Base-by-base conservation (phyloP, 2,329 filamentous ascomycete genomes). In the Neopestalotiopsis sp. region DNA sequence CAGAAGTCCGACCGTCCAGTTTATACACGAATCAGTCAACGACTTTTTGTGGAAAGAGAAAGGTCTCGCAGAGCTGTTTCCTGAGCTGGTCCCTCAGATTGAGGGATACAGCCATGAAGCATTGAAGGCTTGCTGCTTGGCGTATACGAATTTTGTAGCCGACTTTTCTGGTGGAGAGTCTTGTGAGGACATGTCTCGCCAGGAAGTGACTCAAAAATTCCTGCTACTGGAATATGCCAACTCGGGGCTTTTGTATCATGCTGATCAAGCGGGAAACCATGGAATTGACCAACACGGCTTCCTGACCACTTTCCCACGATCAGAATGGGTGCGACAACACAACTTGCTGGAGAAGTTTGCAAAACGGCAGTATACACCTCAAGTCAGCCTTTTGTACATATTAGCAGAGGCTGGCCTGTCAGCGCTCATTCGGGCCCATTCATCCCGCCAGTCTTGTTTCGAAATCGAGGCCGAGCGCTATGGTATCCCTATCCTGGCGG, bases 11-110 rank as follows among this genome's bases (percentile, higher is more conserved):
- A 81, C 71, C 0, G 83, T 88, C 0, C 86, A 88, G 69, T 89
- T 88, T 73, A 87, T 88, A 4, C 85, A 88, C 56, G 83, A 87
- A 71, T 86, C 85, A 0, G 83, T 87, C 0, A 74, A 79, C 0
- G 85, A 87, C 12, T 87, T 84, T 61, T 76, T 88, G 0, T 20
- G 84, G 1, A 79, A 79, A 5, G 79, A 81, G 1, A 69, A 73
- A 0, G 81, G 82, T 0, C 70, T 82, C 0, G 6, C 61, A 0
- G 66, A 75, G 0, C 20, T 83, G 0, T 80, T 77, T 76, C 74
- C 80, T 4, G 77, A 81, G 1, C 67, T 79, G 42, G 70, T 65
- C 17, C 68, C 65, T 3, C 77, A 81, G 34, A 76, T 81, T 24
- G 68, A 77, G 38, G 74, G 77, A 1, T 65, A 71, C 56, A 79